Conservation (phyloP, 352 stramenopile species). For the Aphanomyces euteiches region DNA sequence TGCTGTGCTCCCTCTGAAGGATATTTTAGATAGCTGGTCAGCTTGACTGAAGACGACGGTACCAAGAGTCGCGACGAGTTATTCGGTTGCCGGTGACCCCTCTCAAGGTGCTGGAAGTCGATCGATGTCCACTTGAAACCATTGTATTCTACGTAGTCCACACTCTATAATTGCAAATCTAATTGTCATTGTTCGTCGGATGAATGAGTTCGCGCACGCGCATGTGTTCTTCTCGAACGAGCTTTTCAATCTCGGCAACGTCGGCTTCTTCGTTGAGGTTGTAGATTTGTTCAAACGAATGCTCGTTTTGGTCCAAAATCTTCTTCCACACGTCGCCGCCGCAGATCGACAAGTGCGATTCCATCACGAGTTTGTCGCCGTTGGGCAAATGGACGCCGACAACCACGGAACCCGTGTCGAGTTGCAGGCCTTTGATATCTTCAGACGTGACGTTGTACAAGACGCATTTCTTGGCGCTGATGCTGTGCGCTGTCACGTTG, state of each 20-base stretch:
- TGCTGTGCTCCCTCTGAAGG: too few species aligned
- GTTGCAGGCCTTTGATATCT: conserved; percentile 81
- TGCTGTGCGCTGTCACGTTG: conserved; percentile 95
- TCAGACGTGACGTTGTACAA: conserved; percentile 97
- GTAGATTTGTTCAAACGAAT: conserved; percentile 95
- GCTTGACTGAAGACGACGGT: too few species aligned
- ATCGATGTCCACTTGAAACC: too few species aligned
- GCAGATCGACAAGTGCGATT: conserved; percentile 89
- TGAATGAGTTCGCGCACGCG: conserved; percentile 53
- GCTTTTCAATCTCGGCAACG: conserved; percentile 79
- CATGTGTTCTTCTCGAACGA: conserved; percentile 76
- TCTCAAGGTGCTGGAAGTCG: too few species aligned
- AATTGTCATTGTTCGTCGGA: background rate
- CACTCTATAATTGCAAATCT: too few species aligned
- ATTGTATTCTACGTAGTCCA: too few species aligned
- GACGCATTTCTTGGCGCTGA: conserved; percentile 92
- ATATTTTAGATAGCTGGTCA: too few species aligned
- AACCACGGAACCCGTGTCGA: conserved; percentile 91
- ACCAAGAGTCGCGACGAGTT: too few species aligned
- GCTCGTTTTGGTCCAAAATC: conserved; percentile 86
- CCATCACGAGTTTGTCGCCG: conserved; percentile 91
- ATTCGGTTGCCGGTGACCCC: too few species aligned
- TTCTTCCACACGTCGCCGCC: conserved; percentile 93
- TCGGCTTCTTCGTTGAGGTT: conserved; percentile 89
- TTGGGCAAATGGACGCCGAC: conserved; percentile 91